Percentiles rank a stretch among this genome's conserved stretches.
Evolutionary conservation across 1,284 basidiomycete genomes (phyloP).

Genomic region (Butyriboletus appendiculatus): DNA sequence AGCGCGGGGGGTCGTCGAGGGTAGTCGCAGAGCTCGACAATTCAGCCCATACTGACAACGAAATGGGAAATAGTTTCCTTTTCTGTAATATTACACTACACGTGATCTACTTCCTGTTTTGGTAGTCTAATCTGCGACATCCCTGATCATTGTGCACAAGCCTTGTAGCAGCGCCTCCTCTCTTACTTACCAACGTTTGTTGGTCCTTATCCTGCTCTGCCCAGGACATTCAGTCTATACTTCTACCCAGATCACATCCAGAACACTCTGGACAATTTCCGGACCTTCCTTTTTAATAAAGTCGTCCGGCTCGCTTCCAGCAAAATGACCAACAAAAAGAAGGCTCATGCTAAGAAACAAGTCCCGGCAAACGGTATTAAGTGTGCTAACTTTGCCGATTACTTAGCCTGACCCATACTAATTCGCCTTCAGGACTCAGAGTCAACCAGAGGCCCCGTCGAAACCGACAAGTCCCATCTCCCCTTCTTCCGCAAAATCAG

Average conservation of each 20-base stretch:
- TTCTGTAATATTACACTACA: not conserved
- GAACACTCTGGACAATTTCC: constrained; percentile 14
- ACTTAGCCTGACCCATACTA: constrained; percentile 1
- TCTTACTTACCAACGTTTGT: not conserved
- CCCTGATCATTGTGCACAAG: constrained; percentile 2
- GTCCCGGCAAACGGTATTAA: constrained; percentile 28
- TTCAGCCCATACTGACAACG: not conserved
- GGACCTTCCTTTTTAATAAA: constrained; percentile 5
- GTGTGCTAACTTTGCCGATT: constrained; percentile 17
- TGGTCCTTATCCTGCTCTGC: not conserved
- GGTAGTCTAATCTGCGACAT: constrained; percentile 3
- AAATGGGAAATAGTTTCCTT: constrained; percentile 14
- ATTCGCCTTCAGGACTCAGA: constrained; percentile 21
- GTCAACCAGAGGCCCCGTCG: constrained; percentile 5
- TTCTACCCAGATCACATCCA: not conserved
- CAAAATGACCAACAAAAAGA: constrained; percentile 43
- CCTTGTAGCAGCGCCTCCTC: not conserved
- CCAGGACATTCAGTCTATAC: not conserved
- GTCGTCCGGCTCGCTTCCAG: not conserved
- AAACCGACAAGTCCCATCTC: constrained; percentile 23
- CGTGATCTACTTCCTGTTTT: constrained; percentile 13
- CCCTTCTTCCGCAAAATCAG: constrained; percentile 20
- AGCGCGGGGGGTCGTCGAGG: constrained; percentile 9
- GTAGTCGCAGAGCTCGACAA: constrained; percentile 3
- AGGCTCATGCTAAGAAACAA: constrained; percentile 34